Conservation (phyloP, 139 green algal genomes). For the Tetraselmis chui region DNA sequence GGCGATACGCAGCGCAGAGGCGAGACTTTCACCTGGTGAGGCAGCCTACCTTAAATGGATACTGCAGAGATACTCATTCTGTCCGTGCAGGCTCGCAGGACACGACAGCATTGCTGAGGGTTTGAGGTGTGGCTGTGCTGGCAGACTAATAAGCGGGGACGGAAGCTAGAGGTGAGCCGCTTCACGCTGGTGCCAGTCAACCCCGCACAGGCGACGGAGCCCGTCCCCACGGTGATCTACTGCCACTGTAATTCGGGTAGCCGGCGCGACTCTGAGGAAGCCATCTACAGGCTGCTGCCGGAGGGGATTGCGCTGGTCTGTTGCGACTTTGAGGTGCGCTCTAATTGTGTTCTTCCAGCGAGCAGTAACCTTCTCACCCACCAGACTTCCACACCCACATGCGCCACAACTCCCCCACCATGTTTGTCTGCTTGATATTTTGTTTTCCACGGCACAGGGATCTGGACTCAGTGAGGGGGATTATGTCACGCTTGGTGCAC, state of each 20-base stretch:
- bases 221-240: conserved; percentile 72
- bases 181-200: background rate
- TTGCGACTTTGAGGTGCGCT: conserved; percentile 74
- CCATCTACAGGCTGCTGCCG: conserved; percentile 65
- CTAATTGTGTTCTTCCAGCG: background rate
- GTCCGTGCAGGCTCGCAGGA: no score
- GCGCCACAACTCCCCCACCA: background rate
- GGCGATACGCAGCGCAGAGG: conserved; percentile 31
- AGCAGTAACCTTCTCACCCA: background rate
- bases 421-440: background rate
- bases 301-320: conserved; percentile 70
- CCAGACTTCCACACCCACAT: background rate
- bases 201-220: background rate
- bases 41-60: no score
- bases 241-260: conserved; percentile 86
- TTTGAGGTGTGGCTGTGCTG: background rate
- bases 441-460: conserved; percentile 41
- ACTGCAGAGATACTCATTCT: no score
- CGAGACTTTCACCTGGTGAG: conserved; percentile 45
- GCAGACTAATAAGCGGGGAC: conserved; percentile 45
- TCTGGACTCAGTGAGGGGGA: conserved; percentile 81
- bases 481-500: conserved; percentile 82
- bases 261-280: conserved; percentile 72
- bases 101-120: background rate
- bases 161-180: conserved; percentile 50